Percentiles rank a stretch among this genome's conserved stretches.
Conservation (phyloP, 176 grass and related monocot species). For the Eleusine indica region DNA sequence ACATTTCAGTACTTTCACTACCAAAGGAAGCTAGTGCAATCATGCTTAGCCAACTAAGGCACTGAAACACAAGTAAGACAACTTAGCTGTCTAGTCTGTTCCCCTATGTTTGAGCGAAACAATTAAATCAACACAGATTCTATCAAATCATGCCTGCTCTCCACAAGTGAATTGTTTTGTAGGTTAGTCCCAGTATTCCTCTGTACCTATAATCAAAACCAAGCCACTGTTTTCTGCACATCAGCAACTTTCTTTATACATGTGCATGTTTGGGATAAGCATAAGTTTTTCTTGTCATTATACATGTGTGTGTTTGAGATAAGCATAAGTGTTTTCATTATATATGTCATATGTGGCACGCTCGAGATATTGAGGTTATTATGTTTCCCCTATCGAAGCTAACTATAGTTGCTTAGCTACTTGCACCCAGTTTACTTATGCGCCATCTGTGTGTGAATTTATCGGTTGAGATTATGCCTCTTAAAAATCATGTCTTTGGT, state of each 20-base stretch:
- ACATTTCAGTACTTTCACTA: slow-evolving; percentile 37
- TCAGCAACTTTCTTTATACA: slow-evolving; percentile 20
- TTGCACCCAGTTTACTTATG: slow-evolving; percentile 14
- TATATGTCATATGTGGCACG: neutral
- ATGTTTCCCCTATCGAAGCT: slow-evolving; percentile 5
- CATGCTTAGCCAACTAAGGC: slow-evolving; percentile 21
- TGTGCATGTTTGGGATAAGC: neutral
- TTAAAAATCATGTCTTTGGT: slow-evolving; percentile 29
- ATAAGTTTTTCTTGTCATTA: neutral
- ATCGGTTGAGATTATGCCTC: slow-evolving; percentile 14
- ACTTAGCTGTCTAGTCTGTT: neutral
- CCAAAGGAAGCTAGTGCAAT: slow-evolving; percentile 19
- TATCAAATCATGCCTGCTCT: slow-evolving; percentile 19
- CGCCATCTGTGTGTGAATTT: slow-evolving; percentile 3
- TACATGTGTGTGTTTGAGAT: neutral
- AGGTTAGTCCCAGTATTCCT: slow-evolving; percentile 21
- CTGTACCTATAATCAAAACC: slow-evolving; percentile 7
- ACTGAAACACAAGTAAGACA: neutral
- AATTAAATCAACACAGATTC: slow-evolving; percentile 10
- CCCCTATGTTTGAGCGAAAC: slow-evolving; percentile 14
- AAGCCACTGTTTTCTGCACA: slow-evolving; percentile 2
- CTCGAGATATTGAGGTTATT: neutral
- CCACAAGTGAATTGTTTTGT: slow-evolving; percentile 14
- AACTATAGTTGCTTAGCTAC: neutral
- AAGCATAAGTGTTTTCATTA: slow-evolving; percentile 3